Evolutionary conservation across 169 alveolate genomes (phyloP).

Genomic region (Plasmodium adleri): DNA sequence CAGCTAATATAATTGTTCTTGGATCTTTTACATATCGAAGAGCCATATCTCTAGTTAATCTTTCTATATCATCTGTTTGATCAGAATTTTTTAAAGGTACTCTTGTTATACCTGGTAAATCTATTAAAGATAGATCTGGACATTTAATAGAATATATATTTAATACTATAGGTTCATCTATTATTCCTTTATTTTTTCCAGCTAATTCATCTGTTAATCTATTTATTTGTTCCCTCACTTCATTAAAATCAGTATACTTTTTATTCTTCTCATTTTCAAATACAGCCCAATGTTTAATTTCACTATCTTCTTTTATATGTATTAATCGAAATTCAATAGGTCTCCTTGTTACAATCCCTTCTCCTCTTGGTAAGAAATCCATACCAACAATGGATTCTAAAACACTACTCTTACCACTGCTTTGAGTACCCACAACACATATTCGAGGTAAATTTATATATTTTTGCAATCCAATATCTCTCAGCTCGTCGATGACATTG

Average conservation of each 20-base stretch:
- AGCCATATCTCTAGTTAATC: slow-evolving; percentile 95
- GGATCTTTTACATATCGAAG: slow-evolving; percentile 95
- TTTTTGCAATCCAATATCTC: slow-evolving; percentile 94
- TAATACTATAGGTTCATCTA: slow-evolving; percentile 97
- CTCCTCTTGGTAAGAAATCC: slow-evolving; percentile 98
- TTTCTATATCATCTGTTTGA: slow-evolving; percentile 96
- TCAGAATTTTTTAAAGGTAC: slow-evolving; percentile 97
- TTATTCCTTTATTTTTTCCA: slow-evolving; percentile 95
- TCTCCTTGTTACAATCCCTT: slow-evolving; percentile 98
- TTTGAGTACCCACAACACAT: slow-evolving; percentile 91
- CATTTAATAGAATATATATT: slow-evolving; percentile 96
- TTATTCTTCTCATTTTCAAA: slow-evolving; percentile 84
- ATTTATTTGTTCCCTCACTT: slow-evolving; percentile 93
- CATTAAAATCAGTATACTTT: slow-evolving; percentile 92
- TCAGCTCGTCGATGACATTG: slow-evolving; percentile 87
- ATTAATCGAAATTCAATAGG: slow-evolving; percentile 97
- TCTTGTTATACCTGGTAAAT: slow-evolving; percentile 99
- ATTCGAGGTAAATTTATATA: slow-evolving; percentile 92
- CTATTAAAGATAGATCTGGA: slow-evolving; percentile 98
- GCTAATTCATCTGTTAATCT: slow-evolving; percentile 92
- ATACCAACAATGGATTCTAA: slow-evolving; percentile 98
- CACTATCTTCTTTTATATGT: slow-evolving; percentile 89
- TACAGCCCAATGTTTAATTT: slow-evolving; percentile 80
- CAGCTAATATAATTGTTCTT: slow-evolving; percentile 96
- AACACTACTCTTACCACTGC: slow-evolving; percentile 93